Evolutionary conservation across 2,329 filamentous ascomycete genomes (phyloP), one percentile per base, ranked within the genome.

Genomic region (Exophiala mesophila): DNA sequence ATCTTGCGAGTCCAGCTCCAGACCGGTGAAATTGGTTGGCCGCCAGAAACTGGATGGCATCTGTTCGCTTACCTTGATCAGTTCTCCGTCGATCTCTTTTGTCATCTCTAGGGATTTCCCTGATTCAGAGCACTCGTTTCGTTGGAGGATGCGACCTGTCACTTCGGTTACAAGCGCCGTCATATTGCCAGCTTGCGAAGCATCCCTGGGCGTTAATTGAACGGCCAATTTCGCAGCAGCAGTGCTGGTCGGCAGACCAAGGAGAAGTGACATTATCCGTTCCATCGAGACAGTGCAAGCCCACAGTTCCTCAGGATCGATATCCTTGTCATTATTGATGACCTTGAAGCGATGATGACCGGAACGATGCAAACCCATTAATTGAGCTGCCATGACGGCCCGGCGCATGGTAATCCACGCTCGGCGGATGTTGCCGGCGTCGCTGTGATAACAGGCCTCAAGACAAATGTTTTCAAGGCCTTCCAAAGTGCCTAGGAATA

Each of bases 31-130:
- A 8, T 57, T 37, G 7, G 59, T 57, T 6, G 56, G 42, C 3
- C 66, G 58, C 76, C 75, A 79, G 72, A 74, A 79, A 3, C 65
- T 55, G 0, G 59, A 41, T 1, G 64, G 61, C 59, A 77, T 65
- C 8, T 58, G 53, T n/a, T 59, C 57, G 2, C 66, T 63, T 0
- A 69, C 66, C 3, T 59, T 56, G 13, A 70, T 67, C 3, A 79
- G 60, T 15, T 67, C 45, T 28, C 44, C 47, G 45, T 77, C 72
- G 19, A 66, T 57, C 1, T 68, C 69, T 3, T 70, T 67, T 3
- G 78, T 60, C 13, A 67, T 45, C 26, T 45, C 49, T 41, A 77
- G 71, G 19, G 68, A 54, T 4, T 63, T 5, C 9, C 59, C 55
- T 8, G 55, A 52, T 6, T 60, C 54, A 44, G 77, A 73, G 5